A percentile compares a stretch with the other conserved stretches of the same genome.
Conservation (phyloP, 2,329 filamentous ascomycete species). For the Fusarium illudens region DNA sequence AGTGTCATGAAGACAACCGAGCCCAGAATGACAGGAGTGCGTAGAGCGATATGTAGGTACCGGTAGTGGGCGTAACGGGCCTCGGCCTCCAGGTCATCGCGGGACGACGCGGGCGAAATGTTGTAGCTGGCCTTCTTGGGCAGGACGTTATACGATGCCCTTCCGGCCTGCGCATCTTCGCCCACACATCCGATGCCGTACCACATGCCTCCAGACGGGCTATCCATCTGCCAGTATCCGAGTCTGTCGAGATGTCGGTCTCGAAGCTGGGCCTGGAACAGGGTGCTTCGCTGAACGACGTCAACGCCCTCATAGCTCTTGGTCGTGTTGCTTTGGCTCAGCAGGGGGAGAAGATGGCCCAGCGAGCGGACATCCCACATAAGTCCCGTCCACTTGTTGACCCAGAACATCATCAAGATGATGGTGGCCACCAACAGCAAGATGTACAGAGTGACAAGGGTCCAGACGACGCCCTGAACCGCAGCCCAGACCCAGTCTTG, state of each 20-base stretch:
- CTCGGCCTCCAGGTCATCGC: slow-evolving; percentile 41
- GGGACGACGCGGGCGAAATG: slow-evolving; percentile 44
- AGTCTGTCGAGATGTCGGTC: slow-evolving; percentile 73
- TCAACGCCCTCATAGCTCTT: slow-evolving; percentile 75
- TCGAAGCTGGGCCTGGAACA: slow-evolving; percentile 62
- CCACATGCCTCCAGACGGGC: slow-evolving; percentile 72
- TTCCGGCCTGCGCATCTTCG: slow-evolving; percentile 38
- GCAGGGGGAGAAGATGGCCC: slow-evolving; percentile 80
- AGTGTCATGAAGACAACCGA: slow-evolving; percentile 69
- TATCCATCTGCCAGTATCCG: slow-evolving; percentile 85
- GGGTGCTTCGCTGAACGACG: slow-evolving; percentile 58
- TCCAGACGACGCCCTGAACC: slow-evolving; percentile 81
- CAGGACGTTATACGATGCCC: slow-evolving; percentile 37
- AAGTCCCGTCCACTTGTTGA: slow-evolving; percentile 73
- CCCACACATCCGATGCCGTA: slow-evolving; percentile 74
- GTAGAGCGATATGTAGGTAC: slow-evolving; percentile 81
- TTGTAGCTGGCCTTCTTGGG: slow-evolving; percentile 45
- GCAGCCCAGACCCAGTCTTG: slow-evolving; percentile 81
- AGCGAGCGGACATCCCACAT: slow-evolving; percentile 86
- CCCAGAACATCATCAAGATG: slow-evolving; percentile 69
- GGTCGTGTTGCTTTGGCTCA: slow-evolving; percentile 82
- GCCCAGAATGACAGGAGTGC: slow-evolving; percentile 69
- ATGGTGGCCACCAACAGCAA: slow-evolving; percentile 66
- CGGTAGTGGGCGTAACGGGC: slow-evolving; percentile 55
- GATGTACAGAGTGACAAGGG: slow-evolving; percentile 76